Conservation (phyloP, 2,329 filamentous ascomycete genomes). For the Elsinoe arachidis region DNA sequence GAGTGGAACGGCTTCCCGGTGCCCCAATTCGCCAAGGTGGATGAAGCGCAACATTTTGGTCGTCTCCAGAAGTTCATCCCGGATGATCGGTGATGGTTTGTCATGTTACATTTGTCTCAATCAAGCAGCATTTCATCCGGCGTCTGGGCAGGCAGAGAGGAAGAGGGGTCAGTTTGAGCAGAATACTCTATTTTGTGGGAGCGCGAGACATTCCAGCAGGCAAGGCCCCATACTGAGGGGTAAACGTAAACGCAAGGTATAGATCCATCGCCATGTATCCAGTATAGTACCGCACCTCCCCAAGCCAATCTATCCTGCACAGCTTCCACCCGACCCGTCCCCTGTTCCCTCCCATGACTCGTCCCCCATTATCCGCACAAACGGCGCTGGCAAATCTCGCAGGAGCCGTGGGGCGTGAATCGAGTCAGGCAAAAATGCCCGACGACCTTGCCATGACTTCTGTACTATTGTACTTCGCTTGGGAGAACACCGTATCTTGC, state of each 20-base stretch:
- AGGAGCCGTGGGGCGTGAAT: neutral
- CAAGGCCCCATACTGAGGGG: neutral
- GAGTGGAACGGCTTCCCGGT: constrained; percentile 8
- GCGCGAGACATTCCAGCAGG: too few species aligned
- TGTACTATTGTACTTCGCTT: neutral
- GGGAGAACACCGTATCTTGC: neutral
- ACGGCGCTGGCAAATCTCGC: constrained; percentile 6
- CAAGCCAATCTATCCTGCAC: too few species aligned
- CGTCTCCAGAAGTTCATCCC: constrained; percentile 9
- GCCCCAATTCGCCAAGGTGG: constrained; percentile 9
- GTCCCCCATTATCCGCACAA: neutral
- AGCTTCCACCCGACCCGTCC: neutral
- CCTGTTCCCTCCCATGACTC: neutral
- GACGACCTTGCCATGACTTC: constrained; percentile 1
- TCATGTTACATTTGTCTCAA: neutral
- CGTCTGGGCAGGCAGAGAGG: neutral
- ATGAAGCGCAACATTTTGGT: neutral
- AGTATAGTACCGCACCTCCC: neutral
- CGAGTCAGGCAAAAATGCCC: constrained; percentile 9
- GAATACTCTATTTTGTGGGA: too few species aligned
- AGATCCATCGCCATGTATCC: neutral
- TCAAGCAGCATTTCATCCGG: neutral
- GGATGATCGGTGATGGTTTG: constrained; percentile 11
- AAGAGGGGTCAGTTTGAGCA: neutral
- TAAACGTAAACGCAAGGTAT: too few species aligned